Evolutionary conservation across 225 moss, liverwort and hornwort genomes (phyloP).

Genomic region (Marchantia polymorpha): DNA sequence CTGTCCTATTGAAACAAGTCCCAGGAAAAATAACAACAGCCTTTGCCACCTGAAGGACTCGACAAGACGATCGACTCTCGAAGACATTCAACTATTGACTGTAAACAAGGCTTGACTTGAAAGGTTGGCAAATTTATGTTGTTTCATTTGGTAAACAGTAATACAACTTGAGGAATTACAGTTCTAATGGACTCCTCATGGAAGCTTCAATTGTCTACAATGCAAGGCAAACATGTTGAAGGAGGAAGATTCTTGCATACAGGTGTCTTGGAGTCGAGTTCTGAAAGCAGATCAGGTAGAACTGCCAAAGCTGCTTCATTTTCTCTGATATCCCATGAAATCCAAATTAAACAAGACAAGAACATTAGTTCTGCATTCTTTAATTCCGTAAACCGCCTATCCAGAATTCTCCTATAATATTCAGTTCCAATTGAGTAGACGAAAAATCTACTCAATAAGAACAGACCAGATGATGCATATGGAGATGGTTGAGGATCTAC

Average conservation of each 20-base stretch:
- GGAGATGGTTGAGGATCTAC: conserved; percentile 10
- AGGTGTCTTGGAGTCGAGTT: conserved; percentile 70
- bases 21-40: no score
- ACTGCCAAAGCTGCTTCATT: conserved; percentile 91
- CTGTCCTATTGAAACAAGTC: no score
- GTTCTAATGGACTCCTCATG: background rate
- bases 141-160: no score
- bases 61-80: no score
- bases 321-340: conserved; percentile 44
- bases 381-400: background rate
- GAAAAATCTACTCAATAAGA: no score
- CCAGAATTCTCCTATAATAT: background rate
- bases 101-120: no score
- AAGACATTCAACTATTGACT: no score
- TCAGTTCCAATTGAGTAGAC: background rate
- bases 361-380: background rate
- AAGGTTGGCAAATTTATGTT: no score
- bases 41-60: no score
- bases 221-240: no score
- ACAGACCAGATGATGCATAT: background rate
- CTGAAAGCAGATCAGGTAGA: conserved; percentile 81
- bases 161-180: background rate
- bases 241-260: conserved; percentile 19
- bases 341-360: background rate
- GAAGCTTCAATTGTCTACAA: background rate